A percentile compares a stretch with the other conserved stretches of the same genome.
Conservation (phyloP, 331 rosid species). For the Quercus phellos region DNA sequence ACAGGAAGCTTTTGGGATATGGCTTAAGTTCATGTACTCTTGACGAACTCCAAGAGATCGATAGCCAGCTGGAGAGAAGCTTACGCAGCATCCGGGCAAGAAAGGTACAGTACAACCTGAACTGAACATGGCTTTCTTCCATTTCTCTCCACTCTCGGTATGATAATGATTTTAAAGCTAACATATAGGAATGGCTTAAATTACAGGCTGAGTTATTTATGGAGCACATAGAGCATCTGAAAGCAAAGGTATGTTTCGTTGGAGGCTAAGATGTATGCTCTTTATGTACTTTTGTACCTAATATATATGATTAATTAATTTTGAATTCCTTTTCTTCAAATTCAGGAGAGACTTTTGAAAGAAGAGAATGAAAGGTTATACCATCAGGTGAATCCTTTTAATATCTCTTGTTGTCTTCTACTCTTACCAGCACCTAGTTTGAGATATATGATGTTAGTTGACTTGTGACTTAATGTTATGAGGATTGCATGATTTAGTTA, state of each 20-base stretch:
- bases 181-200: neutral
- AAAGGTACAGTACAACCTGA: slow-evolving; percentile 39
- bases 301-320: neutral
- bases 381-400: slow-evolving; percentile 27
- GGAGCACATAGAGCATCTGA: slow-evolving; percentile 41
- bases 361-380: slow-evolving; percentile 38
- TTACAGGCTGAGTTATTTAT: slow-evolving; percentile 38
- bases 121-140: neutral
- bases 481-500: neutral
- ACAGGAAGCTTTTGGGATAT: slow-evolving; percentile 59
- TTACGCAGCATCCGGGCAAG: slow-evolving; percentile 34
- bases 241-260: slow-evolving; percentile 38
- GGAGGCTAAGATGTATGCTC: neutral
- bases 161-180: neutral
- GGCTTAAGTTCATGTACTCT: slow-evolving; percentile 38
- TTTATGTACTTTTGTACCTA: neutral
- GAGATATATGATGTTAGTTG: neutral
- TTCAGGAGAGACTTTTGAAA: slow-evolving; percentile 46
- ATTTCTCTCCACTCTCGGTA: neutral
- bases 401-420: neutral
- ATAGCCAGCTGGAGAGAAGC: slow-evolving; percentile 44
- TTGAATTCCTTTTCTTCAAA: neutral
- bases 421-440: neutral
- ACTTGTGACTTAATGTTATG: neutral
- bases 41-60: slow-evolving; percentile 45